Evolutionary conservation across 257 asterid genomes (phyloP), one percentile per base, ranked within the genome.

Genomic region (Solanum megistacrolobum): DNA sequence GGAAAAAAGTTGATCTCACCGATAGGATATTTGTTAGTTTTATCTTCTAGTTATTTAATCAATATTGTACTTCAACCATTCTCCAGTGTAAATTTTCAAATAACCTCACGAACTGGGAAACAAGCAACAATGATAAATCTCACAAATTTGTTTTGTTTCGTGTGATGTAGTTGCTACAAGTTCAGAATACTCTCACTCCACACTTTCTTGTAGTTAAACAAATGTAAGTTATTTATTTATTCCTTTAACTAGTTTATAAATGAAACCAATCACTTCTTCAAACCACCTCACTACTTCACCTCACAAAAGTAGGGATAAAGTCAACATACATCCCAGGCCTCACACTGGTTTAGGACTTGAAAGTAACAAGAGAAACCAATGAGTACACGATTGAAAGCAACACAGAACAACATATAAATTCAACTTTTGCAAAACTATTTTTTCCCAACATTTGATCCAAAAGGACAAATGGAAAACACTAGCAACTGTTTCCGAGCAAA

Each of bases 381-480:
- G 41, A 29, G 16, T 4, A 16, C 85, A 27, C 43, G 41, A 48
- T 29, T 16, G 69, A 81, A 27, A 18, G 5, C 84, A 76, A 38
- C 83, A 39, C 4, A n/a, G 23, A 78, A 46, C 16, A 14, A 81
- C 68, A 81, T 46, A 18, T 0, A 46, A 79, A 29, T 81, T 1
- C 43, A 82, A 29, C 36, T 48, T 48, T 1, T 2, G 21, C 38
- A 32, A 23, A 52, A 83, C 68, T 52, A 69, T 16, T 39, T 6
- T 55, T 29, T 14, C 83, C 66, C 39, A 66, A 3, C 76, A 76
- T 41, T 36, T 29, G 27, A 87, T 32, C 60, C 43, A 23, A 62
- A 83, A 43, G 48, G 88, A 85, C 86, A 78, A 68, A 89, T 52
- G 41, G 60, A 66, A 85, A 78, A 84, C 31, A 60, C 69, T 9